Percentiles rank a stretch among this genome's conserved stretches.
These are phyloP conservation scores for Aquilaria yunnanensis DNA, from an alignment of 345 rosid genomes.

Conservation along the genomic window DNA sequence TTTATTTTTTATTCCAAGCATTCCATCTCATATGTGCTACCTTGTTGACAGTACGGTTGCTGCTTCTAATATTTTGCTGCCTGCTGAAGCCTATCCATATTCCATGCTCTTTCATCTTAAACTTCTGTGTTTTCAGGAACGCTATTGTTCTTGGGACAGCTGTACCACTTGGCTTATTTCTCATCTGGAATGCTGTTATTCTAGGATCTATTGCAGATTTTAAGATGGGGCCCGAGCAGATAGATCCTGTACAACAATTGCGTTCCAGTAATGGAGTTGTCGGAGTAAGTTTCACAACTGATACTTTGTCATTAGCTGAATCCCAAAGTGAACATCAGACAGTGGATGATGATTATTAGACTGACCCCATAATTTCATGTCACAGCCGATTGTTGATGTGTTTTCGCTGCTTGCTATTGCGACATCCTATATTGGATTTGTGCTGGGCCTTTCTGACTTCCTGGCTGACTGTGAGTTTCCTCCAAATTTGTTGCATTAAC, in stretches of 20 bases:
- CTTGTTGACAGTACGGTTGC: background rate
- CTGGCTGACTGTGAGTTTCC: constrained; percentile 74
- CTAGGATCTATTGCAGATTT: constrained; percentile 57
- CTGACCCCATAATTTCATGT: constrained; percentile 12
- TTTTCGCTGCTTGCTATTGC: constrained; percentile 89
- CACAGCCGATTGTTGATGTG: constrained; percentile 75
- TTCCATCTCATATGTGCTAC: too few relatives aligned
- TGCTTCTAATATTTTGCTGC: background rate
- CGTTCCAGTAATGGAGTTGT: constrained; percentile 53
- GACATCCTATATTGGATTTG: constrained; percentile 86
- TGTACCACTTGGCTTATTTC: constrained; percentile 80
- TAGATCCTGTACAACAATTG: constrained; percentile 76
- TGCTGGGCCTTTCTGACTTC: constrained; percentile 86
- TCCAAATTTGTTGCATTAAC: background rate
- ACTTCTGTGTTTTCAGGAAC: constrained; percentile 42
- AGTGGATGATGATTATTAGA: constrained; percentile 1
- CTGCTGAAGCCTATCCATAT: background rate
- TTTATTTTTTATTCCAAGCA: too few relatives aligned
- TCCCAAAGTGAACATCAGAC: constrained; percentile 3
- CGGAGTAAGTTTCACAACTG: constrained; percentile 50
- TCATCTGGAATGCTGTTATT: constrained; percentile 85
- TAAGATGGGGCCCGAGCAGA: constrained; percentile 32
- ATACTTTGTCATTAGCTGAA: constrained; percentile 1
- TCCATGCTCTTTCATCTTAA: background rate
- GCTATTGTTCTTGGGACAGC: constrained; percentile 84